Evolutionary conservation across 1,284 basidiomycete species (phyloP), one percentile per base, ranked within the genome.

Genomic region (Flammula alnicola): DNA sequence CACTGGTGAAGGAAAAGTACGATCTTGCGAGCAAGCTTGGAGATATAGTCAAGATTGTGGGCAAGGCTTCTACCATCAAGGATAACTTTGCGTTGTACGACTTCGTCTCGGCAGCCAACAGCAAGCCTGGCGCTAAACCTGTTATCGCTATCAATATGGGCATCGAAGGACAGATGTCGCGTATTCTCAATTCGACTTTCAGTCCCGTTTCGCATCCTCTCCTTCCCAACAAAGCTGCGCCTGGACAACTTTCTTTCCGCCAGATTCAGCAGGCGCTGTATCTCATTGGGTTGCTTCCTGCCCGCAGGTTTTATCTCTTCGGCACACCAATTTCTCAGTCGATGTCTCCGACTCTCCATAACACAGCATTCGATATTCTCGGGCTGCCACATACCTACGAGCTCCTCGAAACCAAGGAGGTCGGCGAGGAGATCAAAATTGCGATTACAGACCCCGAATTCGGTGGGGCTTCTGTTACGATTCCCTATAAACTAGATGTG

Each of bases 61-160:
- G 93, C 43, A 93, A 88, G 57, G 94, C 96, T 9, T 81, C 78
- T 49, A 70, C 73, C 3, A 63, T 93, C 20, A 75, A 84, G 52
- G 94, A 96, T 67, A 98, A 98, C 70, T 80, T 93, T 57, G 74
- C 81, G 3, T 78, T 98, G 35, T 83, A 88, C 52, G 69, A 81
- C 9, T 99, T 99, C 62, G 83, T 82, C 12, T 65, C 73, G 27
- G 71, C 72, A 45, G 69, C 69, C 49, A 74, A 66, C 14, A 63
- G 59, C 45, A 67, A 69, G 10, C 70, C 76, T 1, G 69, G 70
- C 23, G 70, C 78, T 38, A 93, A 89, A 66, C 95, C 95, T 1
- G 77, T 98, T 56, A 84, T 99, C 51, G 94, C 93, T 2, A 89
- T 98, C 76, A 98, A 98, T 70, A 96, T 97, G 86, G 94, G 95